A percentile compares a stretch with the other conserved stretches of the same genome.
Conservation (phyloP, 176 grass and related monocot genomes). For the Aechmea fasciata region DNA sequence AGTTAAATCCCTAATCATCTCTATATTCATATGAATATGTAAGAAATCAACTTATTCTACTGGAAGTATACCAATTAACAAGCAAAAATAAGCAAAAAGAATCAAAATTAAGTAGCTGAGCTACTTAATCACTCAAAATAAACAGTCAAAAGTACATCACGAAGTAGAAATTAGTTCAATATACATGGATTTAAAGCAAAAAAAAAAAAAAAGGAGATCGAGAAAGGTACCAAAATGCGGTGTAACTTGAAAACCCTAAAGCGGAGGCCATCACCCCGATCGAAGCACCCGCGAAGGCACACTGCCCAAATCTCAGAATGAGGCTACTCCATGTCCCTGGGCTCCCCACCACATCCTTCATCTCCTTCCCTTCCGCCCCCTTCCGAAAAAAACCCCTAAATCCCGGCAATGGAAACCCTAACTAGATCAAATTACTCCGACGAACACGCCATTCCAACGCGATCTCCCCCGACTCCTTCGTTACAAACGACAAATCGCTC, state of each 20-base stretch:
- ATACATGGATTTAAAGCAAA: not conserved
- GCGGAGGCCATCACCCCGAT: conserved; percentile 71
- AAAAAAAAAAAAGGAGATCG: not conserved
- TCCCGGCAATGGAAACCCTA: not conserved
- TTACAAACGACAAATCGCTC: not conserved
- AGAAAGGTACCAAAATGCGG: conserved; percentile 71
- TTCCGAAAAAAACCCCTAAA: conserved; percentile 1
- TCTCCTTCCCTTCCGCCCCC: conserved; percentile 16
- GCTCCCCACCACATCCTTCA: conserved; percentile 56
- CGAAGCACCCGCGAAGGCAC: conserved; percentile 66
- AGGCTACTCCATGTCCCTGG: conserved; percentile 81
- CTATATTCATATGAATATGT: too few relatives aligned
- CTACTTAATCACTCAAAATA: conserved; percentile 1
- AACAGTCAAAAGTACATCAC: not conserved
- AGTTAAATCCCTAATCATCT: too few relatives aligned
- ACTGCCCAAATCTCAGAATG: conserved; percentile 61
- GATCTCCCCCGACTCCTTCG: not conserved
- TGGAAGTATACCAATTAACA: not conserved
- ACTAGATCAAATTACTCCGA: not conserved
- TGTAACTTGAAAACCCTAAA: conserved; percentile 76
- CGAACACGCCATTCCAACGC: not conserved
- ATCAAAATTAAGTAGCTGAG: not conserved
- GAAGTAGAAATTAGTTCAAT: too few relatives aligned
- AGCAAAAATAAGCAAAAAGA: not conserved
- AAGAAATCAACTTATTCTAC: too few relatives aligned